phyloP scores from a whole-genome alignment of 257 asterid species.

The Nicotiana tabacum region DNA sequence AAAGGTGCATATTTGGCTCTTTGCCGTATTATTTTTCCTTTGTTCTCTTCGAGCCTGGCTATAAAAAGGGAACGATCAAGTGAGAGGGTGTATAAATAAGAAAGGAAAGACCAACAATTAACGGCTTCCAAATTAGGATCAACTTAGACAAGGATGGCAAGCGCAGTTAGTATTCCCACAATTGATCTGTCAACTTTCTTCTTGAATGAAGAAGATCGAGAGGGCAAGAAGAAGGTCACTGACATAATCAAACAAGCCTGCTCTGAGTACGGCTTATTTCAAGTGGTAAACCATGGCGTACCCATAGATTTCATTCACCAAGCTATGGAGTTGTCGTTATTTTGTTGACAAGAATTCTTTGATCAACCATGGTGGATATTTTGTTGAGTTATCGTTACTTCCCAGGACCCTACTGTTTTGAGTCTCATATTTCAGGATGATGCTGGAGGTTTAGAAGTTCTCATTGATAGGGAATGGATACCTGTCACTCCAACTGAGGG shows the following conservation, averaged over 20 bases:
- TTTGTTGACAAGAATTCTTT: not conserved
- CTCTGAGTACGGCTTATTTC: not conserved
- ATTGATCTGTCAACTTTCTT: not conserved
- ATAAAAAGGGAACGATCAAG: not conserved
- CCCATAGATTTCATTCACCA: not conserved
- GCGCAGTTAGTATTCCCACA: not conserved
- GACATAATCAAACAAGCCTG: not conserved
- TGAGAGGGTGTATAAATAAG: not conserved
- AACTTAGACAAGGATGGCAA: not conserved
- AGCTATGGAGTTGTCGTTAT: not conserved
- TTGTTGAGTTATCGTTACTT: not conserved
- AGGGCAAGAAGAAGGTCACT: not conserved
- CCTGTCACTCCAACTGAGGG: not conserved
- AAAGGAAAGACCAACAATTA: not conserved
- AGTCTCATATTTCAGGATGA: not conserved
- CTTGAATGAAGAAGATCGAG: not conserved
- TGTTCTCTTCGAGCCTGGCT: not conserved
- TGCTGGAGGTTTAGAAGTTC: not conserved
- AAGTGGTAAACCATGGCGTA: not conserved
- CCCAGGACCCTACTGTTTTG: not conserved
- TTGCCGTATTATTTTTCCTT: too few species aligned
- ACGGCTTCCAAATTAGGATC: not conserved
- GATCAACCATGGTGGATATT: not conserved
- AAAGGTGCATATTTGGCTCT: too few species aligned
- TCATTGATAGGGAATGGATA: not conserved